Evolutionary conservation across 768 basidiomycete species (phyloP), one percentile per base, ranked within the genome.

Genomic region (Suillus alpinus): DNA sequence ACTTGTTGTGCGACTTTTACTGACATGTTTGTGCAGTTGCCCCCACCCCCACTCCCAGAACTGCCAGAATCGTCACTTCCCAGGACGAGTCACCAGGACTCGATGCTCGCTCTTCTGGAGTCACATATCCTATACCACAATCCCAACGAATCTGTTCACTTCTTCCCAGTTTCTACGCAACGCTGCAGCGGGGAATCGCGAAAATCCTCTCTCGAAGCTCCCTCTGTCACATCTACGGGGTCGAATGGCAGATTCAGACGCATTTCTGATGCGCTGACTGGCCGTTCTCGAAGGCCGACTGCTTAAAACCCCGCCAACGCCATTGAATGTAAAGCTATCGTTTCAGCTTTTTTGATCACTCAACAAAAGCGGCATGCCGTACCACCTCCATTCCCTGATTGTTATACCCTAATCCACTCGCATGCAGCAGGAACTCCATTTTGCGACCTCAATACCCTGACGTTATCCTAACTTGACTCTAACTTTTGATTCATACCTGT

Each of bases 131-230:
- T 75, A 12, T 60, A 46, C n/a, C 67, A 63, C 43, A 73, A 63
- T 32, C 72, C 72, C 4, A 63, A 46, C 10, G 66, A 73, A 7
- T 75, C 72, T 13, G 73, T 73, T 46, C 73, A 73, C 47, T 73
- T 74, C 56, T 73, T 73, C 58, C 72, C 72, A 26, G 72, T 73
- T 3, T 70, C 72, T 37, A 70, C 71, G 10, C 73, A 75, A 26
- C 68, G 72, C 39, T 72, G 62, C 37, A 69, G 72, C 34, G 72
- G 70, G 23, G 73, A 73, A 6, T 66, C 62, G 10, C 40, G 58
- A 26, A 63, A 75, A 52, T 18, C 56, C 13, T 75, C 73, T 2
- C 47, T 72, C 51, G 72, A 75, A 14, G 65, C 73, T 1, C 69
- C 73, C 0, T 75, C 73, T 2, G 44, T 75, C 57, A n/a, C 62